These are phyloP conservation scores for Penicillium decumbens DNA, from an alignment of 2,329 filamentous ascomycete species.

Conservation along the genomic window DNA sequence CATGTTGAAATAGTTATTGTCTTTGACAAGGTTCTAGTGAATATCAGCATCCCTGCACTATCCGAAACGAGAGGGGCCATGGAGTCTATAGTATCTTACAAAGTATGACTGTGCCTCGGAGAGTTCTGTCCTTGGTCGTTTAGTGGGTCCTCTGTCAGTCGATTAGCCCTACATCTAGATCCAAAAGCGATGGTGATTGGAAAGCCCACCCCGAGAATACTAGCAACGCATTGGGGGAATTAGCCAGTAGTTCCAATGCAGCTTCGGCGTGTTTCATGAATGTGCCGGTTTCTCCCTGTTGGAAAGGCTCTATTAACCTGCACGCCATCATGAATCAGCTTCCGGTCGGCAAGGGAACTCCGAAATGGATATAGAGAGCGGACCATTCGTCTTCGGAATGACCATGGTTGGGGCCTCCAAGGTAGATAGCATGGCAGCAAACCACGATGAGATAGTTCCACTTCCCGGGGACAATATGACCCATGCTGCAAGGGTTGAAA, in stretches of 20 bases:
- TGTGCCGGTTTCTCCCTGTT: conserved; percentile 70
- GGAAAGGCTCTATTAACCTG: conserved; percentile 70
- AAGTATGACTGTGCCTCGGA: conserved; percentile 63
- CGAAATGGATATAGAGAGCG: conserved; percentile 1
- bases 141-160: conserved; percentile 56
- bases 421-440: conserved; percentile 79
- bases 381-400: conserved; percentile 58
- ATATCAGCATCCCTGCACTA: not conserved
- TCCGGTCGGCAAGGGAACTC: not conserved
- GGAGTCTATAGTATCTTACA: conserved; percentile 26
- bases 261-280: conserved; percentile 71
- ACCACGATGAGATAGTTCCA: conserved; percentile 64
- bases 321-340: not conserved
- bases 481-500: not conserved
- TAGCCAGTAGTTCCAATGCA: conserved; percentile 53
- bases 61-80: not conserved
- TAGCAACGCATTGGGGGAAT: conserved; percentile 51
- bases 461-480: not conserved
- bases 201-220: conserved; percentile 64
- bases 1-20: conserved; percentile 33
- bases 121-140: conserved; percentile 48
- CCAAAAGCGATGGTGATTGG: conserved; percentile 6
- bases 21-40: conserved; percentile 31
- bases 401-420: conserved; percentile 53
- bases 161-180: not conserved